Percentiles rank a stretch among this genome's conserved stretches.
phyloP scores from a whole-genome alignment of 179 eudicot species.

The Nepenthes alata region DNA sequence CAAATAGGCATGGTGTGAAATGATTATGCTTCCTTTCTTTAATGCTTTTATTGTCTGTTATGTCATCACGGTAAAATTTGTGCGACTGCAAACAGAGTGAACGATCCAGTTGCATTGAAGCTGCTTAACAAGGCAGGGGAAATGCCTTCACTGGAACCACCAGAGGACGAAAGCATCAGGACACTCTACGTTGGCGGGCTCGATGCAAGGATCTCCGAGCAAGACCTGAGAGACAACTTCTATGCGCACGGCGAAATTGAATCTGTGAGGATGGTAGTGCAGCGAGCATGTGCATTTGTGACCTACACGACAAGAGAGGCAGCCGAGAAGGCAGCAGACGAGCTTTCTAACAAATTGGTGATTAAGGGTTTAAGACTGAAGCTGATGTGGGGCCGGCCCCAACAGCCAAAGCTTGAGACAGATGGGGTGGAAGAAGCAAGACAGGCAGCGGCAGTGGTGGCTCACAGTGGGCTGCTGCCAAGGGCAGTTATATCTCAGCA shows the following conservation, averaged over 20 bases:
- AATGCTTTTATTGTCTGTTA: too few species aligned
- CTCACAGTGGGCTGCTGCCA: slow-evolving; percentile 88
- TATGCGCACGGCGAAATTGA: slow-evolving; percentile 94
- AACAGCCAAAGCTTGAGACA: slow-evolving; percentile 56
- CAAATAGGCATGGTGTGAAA: too few species aligned
- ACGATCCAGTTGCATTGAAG: slow-evolving; percentile 93
- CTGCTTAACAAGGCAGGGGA: slow-evolving; percentile 91
- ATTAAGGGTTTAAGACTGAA: slow-evolving; percentile 77
- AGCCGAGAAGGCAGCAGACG: slow-evolving; percentile 94
- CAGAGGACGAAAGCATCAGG: slow-evolving; percentile 87
- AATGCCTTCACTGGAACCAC: slow-evolving; percentile 82
- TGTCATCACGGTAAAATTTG: too few species aligned
- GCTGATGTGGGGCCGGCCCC: slow-evolving; percentile 95
- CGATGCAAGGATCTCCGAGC: slow-evolving; percentile 73
- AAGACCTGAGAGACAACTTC: slow-evolving; percentile 80
- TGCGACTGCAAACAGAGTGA: slow-evolving; percentile 47
- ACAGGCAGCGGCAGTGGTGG: slow-evolving; percentile 43
- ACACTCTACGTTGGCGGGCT: slow-evolving; percentile 93
- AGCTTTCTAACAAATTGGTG: slow-evolving; percentile 85
- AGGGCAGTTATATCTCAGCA: slow-evolving; percentile 87
- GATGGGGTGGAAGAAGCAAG: slow-evolving; percentile 47
- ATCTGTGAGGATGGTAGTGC: slow-evolving; percentile 72
- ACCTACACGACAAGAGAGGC: slow-evolving; percentile 93
- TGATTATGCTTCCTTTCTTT: too few species aligned
- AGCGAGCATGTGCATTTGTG: slow-evolving; percentile 87